Base-by-base conservation (phyloP, 805 yeast genomes). In the Candida namnaoensis region DNA sequence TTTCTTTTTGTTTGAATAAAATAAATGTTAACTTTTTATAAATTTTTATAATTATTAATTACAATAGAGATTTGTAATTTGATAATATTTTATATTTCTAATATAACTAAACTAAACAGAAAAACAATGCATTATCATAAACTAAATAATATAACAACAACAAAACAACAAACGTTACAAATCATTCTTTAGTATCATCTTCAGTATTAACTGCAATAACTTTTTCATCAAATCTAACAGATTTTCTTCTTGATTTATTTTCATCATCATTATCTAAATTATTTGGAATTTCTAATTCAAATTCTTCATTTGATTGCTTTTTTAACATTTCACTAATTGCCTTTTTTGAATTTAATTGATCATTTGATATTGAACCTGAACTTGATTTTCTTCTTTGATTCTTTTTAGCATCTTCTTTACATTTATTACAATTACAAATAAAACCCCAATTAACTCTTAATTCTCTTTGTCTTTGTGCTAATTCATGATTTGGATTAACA, bases 391-490 rank as follows among this genome's bases (percentile, higher is more conserved):
- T 66, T 48, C 73, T 56, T 35, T 72, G 72, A 38, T 68, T 65
- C 1, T 38, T 46, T 40, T 65, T 64, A 32, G 68, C 54, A 47
- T 83, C 90, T 7, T 63, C 64, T 50, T 73, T 71, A 59, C 95
- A 87, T 47, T 82, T 73, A 11, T 60, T 51, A 57, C 95, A 87
- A 25, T 57, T 59, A 59, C 95, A 87, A 15, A 72, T 53, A 57
- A 87, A 87, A 5, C 95, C 95, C 86, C 88, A 87, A 50, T 82
- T 80, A 11, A 78, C 76, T 44, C 90, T 62, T 38, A 87, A 63
- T 47, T 75, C 79, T 47, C 82, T 58, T 51, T 76, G 78, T 47
- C 95, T 71, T 44, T 80, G 76, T 37, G 70, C 74, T 8, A 80
- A 74, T 3, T 77, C 74, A 50, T 76, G 79, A 6, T 64, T 57